Percentiles rank a stretch among this genome's conserved stretches.
Evolutionary conservation across 371 early-diverging fungal genomes (phyloP).

Genomic region (Mucor indicus): DNA sequence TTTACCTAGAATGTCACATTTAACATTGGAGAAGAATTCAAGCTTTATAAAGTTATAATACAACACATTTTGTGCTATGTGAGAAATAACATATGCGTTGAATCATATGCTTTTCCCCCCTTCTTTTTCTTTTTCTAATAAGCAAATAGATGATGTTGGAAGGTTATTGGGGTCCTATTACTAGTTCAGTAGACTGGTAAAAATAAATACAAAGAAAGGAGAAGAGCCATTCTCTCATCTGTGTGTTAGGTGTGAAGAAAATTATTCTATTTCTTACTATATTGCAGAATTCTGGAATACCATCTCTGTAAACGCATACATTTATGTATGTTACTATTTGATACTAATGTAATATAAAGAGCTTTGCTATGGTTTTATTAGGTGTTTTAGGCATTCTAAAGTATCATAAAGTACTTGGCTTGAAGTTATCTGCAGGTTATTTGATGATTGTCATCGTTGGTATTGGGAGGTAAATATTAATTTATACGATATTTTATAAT

Average conservation of each 20-base stretch:
- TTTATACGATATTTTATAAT: no score
- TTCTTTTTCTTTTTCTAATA: no score
- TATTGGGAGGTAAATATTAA: slow-evolving; percentile 47
- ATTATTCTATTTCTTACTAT: slow-evolving; percentile 24
- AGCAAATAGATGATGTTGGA: no score
- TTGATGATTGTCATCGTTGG: slow-evolving; percentile 42
- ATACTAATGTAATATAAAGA: no score
- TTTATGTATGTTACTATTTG: background rate
- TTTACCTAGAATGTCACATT: no score
- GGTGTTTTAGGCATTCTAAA: slow-evolving; percentile 29
- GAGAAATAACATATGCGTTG: no score
- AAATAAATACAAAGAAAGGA: background rate
- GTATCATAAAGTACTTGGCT: slow-evolving; percentile 32
- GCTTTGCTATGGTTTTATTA: slow-evolving; percentile 39
- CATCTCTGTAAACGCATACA: slow-evolving; percentile 24
- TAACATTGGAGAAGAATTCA: no score
- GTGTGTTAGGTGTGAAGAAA: slow-evolving; percentile 38
- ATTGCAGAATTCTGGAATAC: slow-evolving; percentile 42
- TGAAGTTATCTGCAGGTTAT: slow-evolving; percentile 36
- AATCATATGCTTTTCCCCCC: no score
- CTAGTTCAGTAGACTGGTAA: slow-evolving; percentile 48
- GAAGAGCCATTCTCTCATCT: no score
- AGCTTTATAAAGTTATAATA: no score
- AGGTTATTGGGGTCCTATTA: slow-evolving; percentile 40
- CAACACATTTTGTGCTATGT: no score